Base-by-base conservation (phyloP, 108 stramenopile genomes). In the Conticribra guillardii region DNA sequence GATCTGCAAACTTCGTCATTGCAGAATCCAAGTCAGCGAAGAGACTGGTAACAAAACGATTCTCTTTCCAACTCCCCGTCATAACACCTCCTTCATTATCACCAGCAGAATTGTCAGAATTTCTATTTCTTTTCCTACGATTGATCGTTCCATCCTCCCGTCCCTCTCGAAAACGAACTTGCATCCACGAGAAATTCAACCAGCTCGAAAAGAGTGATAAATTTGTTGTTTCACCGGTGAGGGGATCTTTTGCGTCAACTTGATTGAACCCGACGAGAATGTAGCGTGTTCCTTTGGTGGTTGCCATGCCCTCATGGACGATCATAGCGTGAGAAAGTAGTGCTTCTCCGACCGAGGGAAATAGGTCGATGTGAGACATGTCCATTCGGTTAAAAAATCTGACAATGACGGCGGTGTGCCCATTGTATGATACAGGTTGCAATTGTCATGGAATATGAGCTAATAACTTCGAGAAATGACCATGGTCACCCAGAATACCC, bases 231-330 rank as follows among this genome's bases (percentile, higher is more conserved):
- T 55, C 37, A 19, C 68, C 49, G 0, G 67, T 73, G 15, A 74
- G 76, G 17, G 85, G 86, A 87, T 90, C 85, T n/a, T 80, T 61
- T 28, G 45, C 47, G 44, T 91, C 89, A 23, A 91, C 79, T 5
- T 57, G 47, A 45, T 84, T 66, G 55, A 88, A 91, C 46, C 85
- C 85, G 11, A 91, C 85, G 46, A 91, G 62, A 30, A 91, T 83
- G 41, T 84, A 84, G 22, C 89, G 69, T 4, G 77, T 77, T 3
- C 89, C 89, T 23, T 71, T 74, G 3, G 82, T 77, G 0, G 82
- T 79, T 45, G 73, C 75, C 4, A 82, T 41, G 2, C 87, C 89
- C 54, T 90, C 89, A 55, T 89, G 88, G 48, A 76, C 33, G 14
- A 84, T 63, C 22, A 72, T 49, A 17, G 85, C 83, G 23, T 65